Evolutionary conservation across 805 yeast species (phyloP).

Genomic region (Metschnikowia anglica): DNA sequence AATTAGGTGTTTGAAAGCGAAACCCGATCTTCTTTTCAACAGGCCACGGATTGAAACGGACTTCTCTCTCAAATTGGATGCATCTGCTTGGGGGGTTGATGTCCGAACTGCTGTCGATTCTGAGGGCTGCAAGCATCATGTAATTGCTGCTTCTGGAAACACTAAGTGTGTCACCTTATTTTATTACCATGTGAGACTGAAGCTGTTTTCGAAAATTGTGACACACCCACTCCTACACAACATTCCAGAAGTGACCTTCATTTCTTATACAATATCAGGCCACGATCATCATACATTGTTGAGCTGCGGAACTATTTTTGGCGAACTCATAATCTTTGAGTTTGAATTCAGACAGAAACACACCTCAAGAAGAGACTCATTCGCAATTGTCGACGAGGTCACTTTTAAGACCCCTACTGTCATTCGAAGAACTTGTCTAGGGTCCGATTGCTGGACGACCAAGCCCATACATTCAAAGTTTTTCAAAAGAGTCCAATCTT

Average conservation of each 20-base stretch:
- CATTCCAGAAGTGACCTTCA: constrained; percentile 50
- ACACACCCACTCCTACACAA: constrained; percentile 52
- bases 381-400: neutral
- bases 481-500: constrained; percentile 50
- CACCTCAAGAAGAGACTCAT: neutral
- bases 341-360: constrained; percentile 27
- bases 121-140: constrained; percentile 24
- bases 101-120: constrained; percentile 24
- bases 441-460: constrained; percentile 54
- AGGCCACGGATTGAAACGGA: constrained; percentile 27
- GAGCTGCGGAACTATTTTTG: constrained; percentile 46
- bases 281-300: constrained; percentile 28
- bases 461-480: constrained; percentile 36
- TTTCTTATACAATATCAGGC: constrained; percentile 23
- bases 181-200: constrained; percentile 28
- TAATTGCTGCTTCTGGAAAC: constrained; percentile 56
- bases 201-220: constrained; percentile 30
- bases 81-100: constrained; percentile 67
- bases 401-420: constrained; percentile 32
- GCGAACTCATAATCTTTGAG: constrained; percentile 43
- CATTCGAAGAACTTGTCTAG: constrained; percentile 22
- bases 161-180: constrained; percentile 46
- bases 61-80: constrained; percentile 25
- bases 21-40: constrained; percentile 16
- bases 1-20: constrained; percentile 1